Evolutionary conservation across 176 grass and related monocot genomes (phyloP).

Genomic region (Oryza nivara): DNA sequence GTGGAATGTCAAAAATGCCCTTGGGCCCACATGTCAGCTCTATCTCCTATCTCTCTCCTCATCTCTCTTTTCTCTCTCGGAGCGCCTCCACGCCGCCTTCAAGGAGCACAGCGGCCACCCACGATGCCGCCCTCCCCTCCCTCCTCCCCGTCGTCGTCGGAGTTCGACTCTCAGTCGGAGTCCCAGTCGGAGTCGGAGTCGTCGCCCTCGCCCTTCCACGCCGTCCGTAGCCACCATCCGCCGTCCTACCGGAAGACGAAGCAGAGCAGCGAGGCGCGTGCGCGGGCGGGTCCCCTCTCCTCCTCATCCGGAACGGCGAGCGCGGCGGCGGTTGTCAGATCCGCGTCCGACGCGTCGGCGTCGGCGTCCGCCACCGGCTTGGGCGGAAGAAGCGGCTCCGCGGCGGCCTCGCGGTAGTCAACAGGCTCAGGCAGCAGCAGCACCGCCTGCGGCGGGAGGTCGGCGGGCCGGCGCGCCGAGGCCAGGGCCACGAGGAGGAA

Average conservation of each 20-base stretch:
- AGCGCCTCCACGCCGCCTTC: too few relatives aligned
- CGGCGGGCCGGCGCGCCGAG: conserved; percentile 9
- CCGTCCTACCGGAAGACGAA: conserved; percentile 21
- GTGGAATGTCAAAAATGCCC: too few relatives aligned
- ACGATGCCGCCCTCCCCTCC: conserved; percentile 31
- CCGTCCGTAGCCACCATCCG: background rate
- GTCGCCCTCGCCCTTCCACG: background rate
- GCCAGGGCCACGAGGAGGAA: conserved; percentile 35
- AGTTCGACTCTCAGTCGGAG: conserved; percentile 46
- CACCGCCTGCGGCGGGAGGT: background rate
- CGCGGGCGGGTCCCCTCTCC: background rate
- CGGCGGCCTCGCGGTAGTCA: background rate
- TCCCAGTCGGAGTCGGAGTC: background rate
- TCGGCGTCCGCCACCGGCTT: background rate
- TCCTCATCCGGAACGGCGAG: background rate
- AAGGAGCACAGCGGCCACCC: conserved; percentile 29
- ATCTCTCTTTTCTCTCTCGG: too few relatives aligned
- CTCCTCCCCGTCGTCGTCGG: conserved; percentile 41
- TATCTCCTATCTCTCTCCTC: too few relatives aligned
- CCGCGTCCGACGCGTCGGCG: too few relatives aligned
- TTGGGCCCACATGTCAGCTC: too few relatives aligned
- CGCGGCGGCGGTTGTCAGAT: background rate
- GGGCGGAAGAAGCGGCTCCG: conserved; percentile 10
- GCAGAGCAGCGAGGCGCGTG: background rate
- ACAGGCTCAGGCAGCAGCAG: background rate